Evolutionary conservation across 1,284 basidiomycete species (phyloP).

Genomic region (Apiotrichum gamsii): DNA sequence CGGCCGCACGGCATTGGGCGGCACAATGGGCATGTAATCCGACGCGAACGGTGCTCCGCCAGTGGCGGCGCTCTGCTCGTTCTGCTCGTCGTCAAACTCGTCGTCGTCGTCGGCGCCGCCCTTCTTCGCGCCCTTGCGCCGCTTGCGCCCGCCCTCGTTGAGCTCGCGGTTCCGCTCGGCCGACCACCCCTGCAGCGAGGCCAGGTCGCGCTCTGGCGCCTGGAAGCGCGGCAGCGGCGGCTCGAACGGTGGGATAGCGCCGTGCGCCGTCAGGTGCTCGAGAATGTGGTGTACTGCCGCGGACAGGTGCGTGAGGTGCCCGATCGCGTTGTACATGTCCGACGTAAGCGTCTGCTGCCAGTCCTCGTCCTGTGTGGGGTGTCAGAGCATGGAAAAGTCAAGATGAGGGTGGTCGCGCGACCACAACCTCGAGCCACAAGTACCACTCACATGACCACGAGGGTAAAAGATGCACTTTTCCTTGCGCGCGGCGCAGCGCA

Average conservation of each 20-base stretch:
- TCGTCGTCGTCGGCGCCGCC: conserved; percentile 14
- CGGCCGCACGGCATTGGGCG: conserved; percentile 5
- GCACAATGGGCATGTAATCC: conserved; percentile 1
- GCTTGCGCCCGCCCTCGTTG: conserved; percentile 6
- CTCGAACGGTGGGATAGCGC: conserved; percentile 26
- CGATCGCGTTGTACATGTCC: conserved; percentile 30
- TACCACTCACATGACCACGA: conserved; percentile 30
- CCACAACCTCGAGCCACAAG: no score
- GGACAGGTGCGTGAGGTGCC: conserved; percentile 29
- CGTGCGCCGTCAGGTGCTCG: conserved; percentile 24
- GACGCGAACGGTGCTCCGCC: no score
- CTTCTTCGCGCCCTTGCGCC: conserved; percentile 2
- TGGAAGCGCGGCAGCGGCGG: conserved; percentile 22
- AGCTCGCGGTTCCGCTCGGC: conserved; percentile 23
- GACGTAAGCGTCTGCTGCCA: conserved; percentile 36
- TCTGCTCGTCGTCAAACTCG: neutral
- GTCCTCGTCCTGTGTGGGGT: conserved; percentile 38
- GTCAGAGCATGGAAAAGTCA: neutral
- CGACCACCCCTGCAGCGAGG: conserved; percentile 23
- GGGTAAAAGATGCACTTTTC: conserved; percentile 41
- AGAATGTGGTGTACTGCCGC: conserved; percentile 34
- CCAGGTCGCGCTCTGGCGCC: conserved; percentile 30
- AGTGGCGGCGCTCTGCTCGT: no score
- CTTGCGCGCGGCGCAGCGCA: conserved; percentile 36
- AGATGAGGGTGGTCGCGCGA: no score